Evolutionary conservation across 441 rosid species (phyloP), one percentile per base, ranked within the genome.

Genomic region (Rhodomyrtus psidioides): DNA sequence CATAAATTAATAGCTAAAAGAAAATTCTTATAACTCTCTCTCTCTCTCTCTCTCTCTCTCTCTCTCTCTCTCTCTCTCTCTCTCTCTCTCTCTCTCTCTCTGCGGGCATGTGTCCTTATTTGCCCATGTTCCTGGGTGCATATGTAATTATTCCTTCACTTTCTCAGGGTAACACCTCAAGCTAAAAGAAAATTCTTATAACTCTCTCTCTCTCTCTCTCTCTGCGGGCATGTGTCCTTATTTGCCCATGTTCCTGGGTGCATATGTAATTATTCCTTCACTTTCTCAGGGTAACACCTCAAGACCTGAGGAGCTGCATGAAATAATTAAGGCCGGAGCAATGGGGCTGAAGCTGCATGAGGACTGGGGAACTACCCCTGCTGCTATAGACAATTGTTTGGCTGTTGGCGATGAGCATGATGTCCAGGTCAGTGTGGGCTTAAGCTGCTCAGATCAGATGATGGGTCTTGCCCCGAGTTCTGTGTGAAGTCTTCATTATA

Each of bases 281-380:
- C 46, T 54, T 82, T 54, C 86, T 84, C 84, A 97, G 99, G 99
- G 99, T 17, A 97, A 95, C 88, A 88, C 90, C 87, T 83, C 98
- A 75, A 95, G 91, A 90, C 98, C 97, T 1, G 91, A 89, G 53
- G 98, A 96, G 91, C 93, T 97, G 85, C 88, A 90, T 88, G 94
- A 92, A 82, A 94, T 97, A 86, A 58, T 97, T 81, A 94, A 88
- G 91, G 98, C 98, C 49, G 98, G 99, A 86, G 99, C 99, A 88
- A 97, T 97, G 98, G 99, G 99, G 62, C 88, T 97, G 88, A 97
- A 97, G 93, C 90, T 97, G 88, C 99, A 97, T 86, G 99, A 97
- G 90, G 98, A 97, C 90, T 97, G 99, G 99, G 99, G 99, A 91
- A 93, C 91, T 85, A 96, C 98, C 54, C 98, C 98, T 83, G 98